Conservation (phyloP, 495 filamentous ascomycete species). For the Hypomontagnella monticulosa region DNA sequence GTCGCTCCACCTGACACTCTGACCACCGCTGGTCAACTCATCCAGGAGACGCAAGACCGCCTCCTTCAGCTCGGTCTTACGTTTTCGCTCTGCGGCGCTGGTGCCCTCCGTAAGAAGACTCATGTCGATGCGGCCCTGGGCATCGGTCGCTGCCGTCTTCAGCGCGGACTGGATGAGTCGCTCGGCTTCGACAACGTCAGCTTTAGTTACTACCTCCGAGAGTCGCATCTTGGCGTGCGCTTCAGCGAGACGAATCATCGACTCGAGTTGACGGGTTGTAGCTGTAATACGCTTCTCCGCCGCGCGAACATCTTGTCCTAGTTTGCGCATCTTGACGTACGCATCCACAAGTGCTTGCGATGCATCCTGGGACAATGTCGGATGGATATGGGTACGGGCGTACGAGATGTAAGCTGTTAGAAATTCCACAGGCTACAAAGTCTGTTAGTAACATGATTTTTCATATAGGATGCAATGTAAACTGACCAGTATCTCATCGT, state of each 20-base stretch:
- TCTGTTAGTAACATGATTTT: slow-evolving; percentile 35
- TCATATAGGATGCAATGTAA: neutral
- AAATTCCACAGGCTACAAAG: slow-evolving; percentile 84
- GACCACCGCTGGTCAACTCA: slow-evolving; percentile 75
- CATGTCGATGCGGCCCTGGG: slow-evolving; percentile 97
- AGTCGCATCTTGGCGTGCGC: slow-evolving; percentile 98
- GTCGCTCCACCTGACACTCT: slow-evolving; percentile 78
- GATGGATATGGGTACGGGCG: slow-evolving; percentile 86
- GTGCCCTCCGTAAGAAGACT: slow-evolving; percentile 91
- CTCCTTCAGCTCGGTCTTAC: slow-evolving; percentile 84
- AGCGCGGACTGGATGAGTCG: slow-evolving; percentile 93
- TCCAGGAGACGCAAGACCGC: slow-evolving; percentile 79
- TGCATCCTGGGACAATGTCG: slow-evolving; percentile 78
- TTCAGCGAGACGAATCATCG: slow-evolving; percentile 95
- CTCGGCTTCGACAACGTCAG: slow-evolving; percentile 90
- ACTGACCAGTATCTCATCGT: slow-evolving; percentile 80
- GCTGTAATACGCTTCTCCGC: slow-evolving; percentile 96
- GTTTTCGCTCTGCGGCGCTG: slow-evolving; percentile 79
- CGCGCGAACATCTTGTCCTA: slow-evolving; percentile 93
- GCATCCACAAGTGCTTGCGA: slow-evolving; percentile 80
- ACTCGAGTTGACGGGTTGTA: slow-evolving; percentile 94
- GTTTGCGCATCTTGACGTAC: slow-evolving; percentile 95
- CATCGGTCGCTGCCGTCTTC: slow-evolving; percentile 94
- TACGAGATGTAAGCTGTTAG: slow-evolving; percentile 98
- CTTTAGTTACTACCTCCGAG: slow-evolving; percentile 73